Evolutionary conservation across 1,284 basidiomycete genomes (phyloP).

Genomic region (Cutaneotrichosporon arboriforme): DNA sequence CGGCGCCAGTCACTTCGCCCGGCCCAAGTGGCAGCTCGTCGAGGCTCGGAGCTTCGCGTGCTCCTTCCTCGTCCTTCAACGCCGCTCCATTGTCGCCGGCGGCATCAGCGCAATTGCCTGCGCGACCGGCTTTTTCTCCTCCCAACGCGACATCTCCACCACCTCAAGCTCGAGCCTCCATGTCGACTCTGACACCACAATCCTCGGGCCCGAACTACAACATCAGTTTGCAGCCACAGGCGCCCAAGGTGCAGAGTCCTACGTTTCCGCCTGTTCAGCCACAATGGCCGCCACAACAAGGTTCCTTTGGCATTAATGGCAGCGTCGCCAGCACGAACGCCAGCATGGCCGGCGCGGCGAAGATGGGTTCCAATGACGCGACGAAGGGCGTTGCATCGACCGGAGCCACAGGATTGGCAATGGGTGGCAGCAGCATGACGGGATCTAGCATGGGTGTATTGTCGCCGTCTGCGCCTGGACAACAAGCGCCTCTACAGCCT

Average conservation of each 20-base stretch:
- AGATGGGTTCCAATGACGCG: not conserved
- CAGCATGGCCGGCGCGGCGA: not conserved
- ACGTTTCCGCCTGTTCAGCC: constrained; percentile 10
- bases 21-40: not conserved
- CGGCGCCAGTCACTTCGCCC: constrained; percentile 1
- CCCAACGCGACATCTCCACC: not conserved
- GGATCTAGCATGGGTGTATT: not conserved
- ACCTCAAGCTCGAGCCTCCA: not conserved
- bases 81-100: constrained; percentile 17
- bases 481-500: constrained; percentile 1
- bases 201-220: constrained; percentile 42
- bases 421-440: not conserved
- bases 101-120: constrained; percentile 5
- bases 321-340: not conserved
- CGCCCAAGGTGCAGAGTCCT: constrained; percentile 8
- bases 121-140: too few relatives aligned
- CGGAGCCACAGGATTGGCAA: not conserved
- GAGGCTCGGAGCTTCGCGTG: constrained; percentile 12
- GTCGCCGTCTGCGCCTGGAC: constrained; percentile 5
- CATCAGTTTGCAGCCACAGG: constrained; percentile 34
- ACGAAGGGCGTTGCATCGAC: not conserved
- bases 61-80: constrained; percentile 41
- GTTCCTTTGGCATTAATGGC: too few relatives aligned
- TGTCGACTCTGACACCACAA: not conserved
- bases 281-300: not conserved